Evolutionary conservation across 345 rosid species (phyloP).

Genomic region (Euphorbia pulcherrima): DNA sequence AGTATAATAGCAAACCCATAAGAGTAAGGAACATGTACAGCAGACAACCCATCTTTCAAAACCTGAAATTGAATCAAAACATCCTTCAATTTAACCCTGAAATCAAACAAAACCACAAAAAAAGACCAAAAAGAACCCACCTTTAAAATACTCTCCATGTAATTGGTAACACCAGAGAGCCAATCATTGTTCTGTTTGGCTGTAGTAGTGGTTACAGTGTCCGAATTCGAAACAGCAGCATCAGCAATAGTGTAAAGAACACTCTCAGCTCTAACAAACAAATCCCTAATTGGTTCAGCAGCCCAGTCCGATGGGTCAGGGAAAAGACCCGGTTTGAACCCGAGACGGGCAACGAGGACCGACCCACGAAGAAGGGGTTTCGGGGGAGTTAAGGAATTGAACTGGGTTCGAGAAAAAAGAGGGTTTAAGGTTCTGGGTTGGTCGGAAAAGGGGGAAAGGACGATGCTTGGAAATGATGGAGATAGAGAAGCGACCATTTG

Average conservation of each 20-base stretch:
- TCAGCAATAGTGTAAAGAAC: conserved; percentile 68
- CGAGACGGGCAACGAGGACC: conserved; percentile 51
- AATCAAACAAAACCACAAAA: neutral
- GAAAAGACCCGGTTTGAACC: conserved; percentile 43
- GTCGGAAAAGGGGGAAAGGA: conserved; percentile 31
- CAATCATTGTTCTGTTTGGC: conserved; percentile 64
- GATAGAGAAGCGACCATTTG: conserved; percentile 36
- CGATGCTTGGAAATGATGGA: conserved; percentile 29
- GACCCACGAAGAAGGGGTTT: conserved; percentile 44
- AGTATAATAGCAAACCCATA: conserved; percentile 94
- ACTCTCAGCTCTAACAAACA: conserved; percentile 47
- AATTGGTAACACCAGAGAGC: conserved; percentile 79
- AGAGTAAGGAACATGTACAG: conserved; percentile 71
- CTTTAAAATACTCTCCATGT: conserved; percentile 82
- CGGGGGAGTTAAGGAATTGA: conserved; percentile 18
- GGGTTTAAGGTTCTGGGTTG: conserved; percentile 21
- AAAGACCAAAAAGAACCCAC: conserved; percentile 21
- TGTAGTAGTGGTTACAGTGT: conserved; percentile 26
- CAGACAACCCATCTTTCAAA: conserved; percentile 70
- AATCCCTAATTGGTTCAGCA: conserved; percentile 42
- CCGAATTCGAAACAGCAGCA: conserved; percentile 71
- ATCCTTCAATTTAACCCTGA: neutral
- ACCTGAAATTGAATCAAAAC: conserved; percentile 43
- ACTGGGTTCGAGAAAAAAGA: conserved; percentile 33
- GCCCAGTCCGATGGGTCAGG: conserved; percentile 46